Evolutionary conservation across 352 stramenopile species (phyloP).

Genomic region (Globisporangium polare): DNA sequence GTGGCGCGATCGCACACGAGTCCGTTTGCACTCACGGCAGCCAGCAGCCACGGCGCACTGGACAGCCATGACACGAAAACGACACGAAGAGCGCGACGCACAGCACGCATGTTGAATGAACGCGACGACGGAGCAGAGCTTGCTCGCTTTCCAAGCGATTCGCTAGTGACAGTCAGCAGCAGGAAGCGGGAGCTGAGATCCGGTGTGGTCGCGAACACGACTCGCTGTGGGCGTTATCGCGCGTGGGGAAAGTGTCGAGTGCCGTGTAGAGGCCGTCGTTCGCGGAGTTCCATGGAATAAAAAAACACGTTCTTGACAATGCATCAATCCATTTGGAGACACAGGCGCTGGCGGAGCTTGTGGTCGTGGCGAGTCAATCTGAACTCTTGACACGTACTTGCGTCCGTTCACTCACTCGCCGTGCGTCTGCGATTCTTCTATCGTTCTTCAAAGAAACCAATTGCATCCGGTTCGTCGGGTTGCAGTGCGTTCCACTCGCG

Average conservation of each 20-base stretch:
- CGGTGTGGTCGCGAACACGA: neutral
- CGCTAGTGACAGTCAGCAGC: slow-evolving; percentile 1
- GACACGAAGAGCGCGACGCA: neutral
- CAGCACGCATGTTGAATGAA: neutral
- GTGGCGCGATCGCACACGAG: slow-evolving; percentile 22
- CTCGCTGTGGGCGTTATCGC: neutral
- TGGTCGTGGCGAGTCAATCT: neutral
- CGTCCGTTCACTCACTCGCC: neutral
- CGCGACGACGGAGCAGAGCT: neutral
- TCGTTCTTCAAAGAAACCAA: neutral
- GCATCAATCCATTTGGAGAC: slow-evolving; percentile 2
- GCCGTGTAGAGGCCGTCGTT: neutral
- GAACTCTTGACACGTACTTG: neutral
- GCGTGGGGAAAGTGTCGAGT: neutral
- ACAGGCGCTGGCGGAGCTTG: neutral
- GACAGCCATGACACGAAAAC: neutral
- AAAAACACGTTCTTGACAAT: neutral
- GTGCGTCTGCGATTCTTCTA: neutral
- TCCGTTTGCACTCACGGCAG: neutral
- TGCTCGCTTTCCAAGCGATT: slow-evolving; percentile 1
- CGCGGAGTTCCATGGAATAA: slow-evolving; percentile 6
- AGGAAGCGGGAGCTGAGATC: neutral
- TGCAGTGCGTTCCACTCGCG: neutral
- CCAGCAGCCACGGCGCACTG: neutral
- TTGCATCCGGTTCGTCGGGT: neutral